Evolutionary conservation across 106 monocot genomes (phyloP).

Genomic region (Alisma plantagoaquatica): DNA sequence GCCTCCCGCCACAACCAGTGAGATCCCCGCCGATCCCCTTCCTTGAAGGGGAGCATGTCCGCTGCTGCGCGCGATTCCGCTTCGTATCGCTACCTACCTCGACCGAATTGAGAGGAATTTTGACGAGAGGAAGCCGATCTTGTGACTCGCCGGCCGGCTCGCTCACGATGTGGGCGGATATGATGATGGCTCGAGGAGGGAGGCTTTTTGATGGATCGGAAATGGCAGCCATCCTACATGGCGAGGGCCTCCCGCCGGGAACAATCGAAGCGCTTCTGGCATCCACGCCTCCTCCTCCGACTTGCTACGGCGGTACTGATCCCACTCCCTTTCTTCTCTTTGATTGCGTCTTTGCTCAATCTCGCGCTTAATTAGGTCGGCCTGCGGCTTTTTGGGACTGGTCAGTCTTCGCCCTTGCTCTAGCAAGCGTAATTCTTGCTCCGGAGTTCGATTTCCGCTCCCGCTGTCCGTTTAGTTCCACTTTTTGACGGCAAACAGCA

Average conservation of each 20-base stretch:
- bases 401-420: too few relatives aligned
- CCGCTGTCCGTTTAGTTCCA: too few relatives aligned
- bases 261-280: slow-evolving; percentile 24
- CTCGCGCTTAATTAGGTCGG: too few relatives aligned
- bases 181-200: slow-evolving; percentile 30
- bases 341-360: background rate
- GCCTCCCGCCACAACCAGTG: slow-evolving; percentile 58
- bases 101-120: background rate
- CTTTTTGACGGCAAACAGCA: too few relatives aligned
- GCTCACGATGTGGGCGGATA: background rate
- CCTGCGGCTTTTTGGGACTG: too few relatives aligned
- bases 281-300: slow-evolving; percentile 9
- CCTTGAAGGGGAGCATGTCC: background rate
- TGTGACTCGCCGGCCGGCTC: background rate
- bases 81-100: too few relatives aligned
- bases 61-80: too few relatives aligned
- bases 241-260: slow-evolving; percentile 27
- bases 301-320: background rate
- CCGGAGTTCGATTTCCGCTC: too few relatives aligned
- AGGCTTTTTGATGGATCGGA: slow-evolving; percentile 26
- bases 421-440: too few relatives aligned
- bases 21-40: background rate
- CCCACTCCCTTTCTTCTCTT: background rate
- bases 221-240: slow-evolving; percentile 27
- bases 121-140: background rate